Base-by-base conservation (phyloP, 352 stramenopile genomes). In the Elongisporangium undulatum region DNA sequence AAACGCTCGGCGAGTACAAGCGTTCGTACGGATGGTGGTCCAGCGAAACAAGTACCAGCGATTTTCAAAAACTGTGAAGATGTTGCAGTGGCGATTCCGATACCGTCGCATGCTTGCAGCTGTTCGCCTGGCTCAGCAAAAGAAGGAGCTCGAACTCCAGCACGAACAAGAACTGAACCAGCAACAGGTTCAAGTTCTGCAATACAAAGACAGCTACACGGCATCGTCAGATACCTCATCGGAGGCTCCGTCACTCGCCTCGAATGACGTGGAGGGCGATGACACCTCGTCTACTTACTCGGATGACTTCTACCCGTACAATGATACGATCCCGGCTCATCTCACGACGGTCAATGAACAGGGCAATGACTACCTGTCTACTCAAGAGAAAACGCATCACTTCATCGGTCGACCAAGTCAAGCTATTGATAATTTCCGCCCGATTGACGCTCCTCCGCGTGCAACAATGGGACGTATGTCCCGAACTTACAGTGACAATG, bases 41-140 rank as follows among this genome's bases (percentile, higher is more conserved):
- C 71, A 83, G 49, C 72, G 75, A 8, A 82, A 70, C 39, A 83
- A 85, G 53, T 94, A 78, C 53, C 63, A 72, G 17, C 63, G 69
- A 1, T 86, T 85, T 58, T 59, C 83, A 0, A 51, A 56, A n/a
- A 77, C 74, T 17, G 72, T 93, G 4, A 75, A 74, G 39, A 66
- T 91, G 59, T 53, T 93, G 45, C 84, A 93, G 61, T 90, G 81
- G 50, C 79, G 84, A 1, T 93, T 87, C 63, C 72, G 79, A 39
- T 88, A 74, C 61, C 79, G 79, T 15, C 58, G 58, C 39, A 69
- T 69, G 49, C 41, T 75, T 58, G 22, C 65, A 75, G 20, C 62
- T 60, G 15, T 20, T 8, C 48, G 52, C 66, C 3, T 55, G 68
- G 9, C 53, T 45, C 34, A 65, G 24, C 49, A 62, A 55, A 34